These are phyloP conservation scores for Eucalyptus virginea DNA, from an alignment of 345 rosid genomes.

Conservation along the genomic window DNA sequence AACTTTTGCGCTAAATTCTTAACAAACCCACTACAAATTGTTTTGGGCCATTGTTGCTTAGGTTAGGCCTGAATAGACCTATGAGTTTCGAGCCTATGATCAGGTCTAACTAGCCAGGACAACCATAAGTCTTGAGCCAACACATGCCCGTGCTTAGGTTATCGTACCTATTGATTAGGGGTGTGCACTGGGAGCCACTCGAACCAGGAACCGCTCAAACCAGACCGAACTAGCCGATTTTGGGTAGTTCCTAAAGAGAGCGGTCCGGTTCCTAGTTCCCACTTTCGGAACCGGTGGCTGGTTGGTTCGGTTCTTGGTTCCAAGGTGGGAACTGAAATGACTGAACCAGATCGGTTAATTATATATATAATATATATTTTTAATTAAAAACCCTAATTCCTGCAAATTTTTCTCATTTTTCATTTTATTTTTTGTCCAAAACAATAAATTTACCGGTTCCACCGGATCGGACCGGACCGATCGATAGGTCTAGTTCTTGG, in stretches of 20 bases:
- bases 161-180: too few relatives aligned
- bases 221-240: fast-evolving
- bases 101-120: too few relatives aligned
- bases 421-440: fast-evolving
- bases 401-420: too few relatives aligned
- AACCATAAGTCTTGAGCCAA: too few relatives aligned
- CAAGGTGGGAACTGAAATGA: fast-evolving
- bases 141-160: fast-evolving
- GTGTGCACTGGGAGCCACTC: fast-evolving
- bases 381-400: too few relatives aligned
- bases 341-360: fast-evolving
- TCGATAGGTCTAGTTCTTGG: fast-evolving
- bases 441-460: too few relatives aligned
- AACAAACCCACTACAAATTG: too few relatives aligned
- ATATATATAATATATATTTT: too few relatives aligned
- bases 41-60: too few relatives aligned
- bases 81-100: too few relatives aligned
- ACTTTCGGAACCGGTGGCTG: fast-evolving
- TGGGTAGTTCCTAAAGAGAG: fast-evolving
- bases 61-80: too few relatives aligned
- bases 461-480: fast-evolving
- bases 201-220: fast-evolving
- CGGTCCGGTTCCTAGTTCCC: fast-evolving
- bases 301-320: fast-evolving
- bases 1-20: too few relatives aligned